Evolutionary conservation across 2,329 filamentous ascomycete species (phyloP), one percentile per base, ranked within the genome.

Genomic region (Calonectria fujianensis): DNA sequence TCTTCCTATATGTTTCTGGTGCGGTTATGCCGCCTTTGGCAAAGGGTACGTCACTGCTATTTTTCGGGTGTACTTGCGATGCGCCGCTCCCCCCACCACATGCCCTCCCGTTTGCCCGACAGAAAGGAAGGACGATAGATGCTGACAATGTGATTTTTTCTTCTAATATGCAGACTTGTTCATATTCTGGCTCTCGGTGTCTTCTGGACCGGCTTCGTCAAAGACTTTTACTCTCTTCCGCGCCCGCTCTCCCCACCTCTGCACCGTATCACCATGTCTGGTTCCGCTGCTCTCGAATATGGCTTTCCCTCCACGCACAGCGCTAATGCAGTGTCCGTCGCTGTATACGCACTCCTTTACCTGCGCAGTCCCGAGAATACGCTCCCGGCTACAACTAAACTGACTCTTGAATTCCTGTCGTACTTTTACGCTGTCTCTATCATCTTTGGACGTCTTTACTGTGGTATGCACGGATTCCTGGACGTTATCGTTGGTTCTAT

Each of bases 261-360:
- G 20, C 93, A 97, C 74, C 93, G 97, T 69, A 98, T 99, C 84
- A 98, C 96, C 78, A 98, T 98, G 96, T 98, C 96, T 66, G 96
- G 96, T 4, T 98, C 95, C 7, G 96, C 95, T 4, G 96, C 96
- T 13, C 90, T 99, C 70, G 97, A 99, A 83, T 99, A 99, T 83
- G 97, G 97, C 27, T 98, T 98, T 80, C 97, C 97, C 0, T 98
- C 96, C 11, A 98, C 97, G 0, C 97, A 99, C 84, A 98, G 96
- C 18, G 97, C 97, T 64, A 99, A 99, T 84, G 97, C 97, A 2
- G 94, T 98, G 9, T 98, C 96, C 0, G 96, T 98, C 20, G 95
- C 96, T 45, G 90, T 98, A 7, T 98, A 98, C 84, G 93, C 91
- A 37, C 87, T 98, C 10, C 89, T 96, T 70, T 88, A 93, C 61